phyloP scores from a whole-genome alignment of 148 eudicot species.

The Cornus suecica region DNA sequence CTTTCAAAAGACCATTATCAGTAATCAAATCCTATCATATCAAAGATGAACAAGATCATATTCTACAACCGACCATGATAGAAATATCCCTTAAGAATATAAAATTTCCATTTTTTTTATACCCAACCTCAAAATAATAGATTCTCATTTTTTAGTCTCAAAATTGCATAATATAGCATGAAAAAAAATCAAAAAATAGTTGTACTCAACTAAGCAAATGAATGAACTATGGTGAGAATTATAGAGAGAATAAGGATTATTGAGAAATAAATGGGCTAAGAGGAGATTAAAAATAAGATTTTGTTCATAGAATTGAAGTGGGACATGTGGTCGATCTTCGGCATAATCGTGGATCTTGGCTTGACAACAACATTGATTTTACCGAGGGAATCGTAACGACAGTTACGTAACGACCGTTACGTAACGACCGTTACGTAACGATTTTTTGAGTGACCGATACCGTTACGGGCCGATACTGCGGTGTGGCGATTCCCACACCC shows the following conservation, averaged over 20 bases:
- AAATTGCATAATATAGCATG: not conserved
- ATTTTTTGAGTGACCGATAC: no score
- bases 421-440: no score
- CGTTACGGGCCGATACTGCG: no score
- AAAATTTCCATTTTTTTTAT: not conserved
- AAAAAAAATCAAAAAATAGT: not conserved
- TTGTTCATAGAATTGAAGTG: no score
- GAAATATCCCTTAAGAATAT: not conserved
- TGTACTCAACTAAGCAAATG: slow-evolving; percentile 1
- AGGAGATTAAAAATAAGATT: slow-evolving; percentile 9
- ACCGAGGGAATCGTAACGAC: no score
- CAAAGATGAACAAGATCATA: slow-evolving; percentile 4
- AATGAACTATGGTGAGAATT: slow-evolving; percentile 7
- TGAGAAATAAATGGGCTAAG: slow-evolving; percentile 5
- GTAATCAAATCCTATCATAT: not conserved
- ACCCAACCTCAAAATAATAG: not conserved
- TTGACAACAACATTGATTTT: no score
- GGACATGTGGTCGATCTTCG: no score
- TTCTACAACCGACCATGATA: not conserved
- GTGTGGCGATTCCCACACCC: no score
- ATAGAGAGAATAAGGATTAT: no score
- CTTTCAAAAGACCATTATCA: not conserved
- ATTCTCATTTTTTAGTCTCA: slow-evolving; percentile 11
- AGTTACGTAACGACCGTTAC: no score
- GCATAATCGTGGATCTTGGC: no score